Evolutionary conservation across 768 basidiomycete species (phyloP), one percentile per base, ranked within the genome.

Genomic region (Chalciporus piperatus): DNA sequence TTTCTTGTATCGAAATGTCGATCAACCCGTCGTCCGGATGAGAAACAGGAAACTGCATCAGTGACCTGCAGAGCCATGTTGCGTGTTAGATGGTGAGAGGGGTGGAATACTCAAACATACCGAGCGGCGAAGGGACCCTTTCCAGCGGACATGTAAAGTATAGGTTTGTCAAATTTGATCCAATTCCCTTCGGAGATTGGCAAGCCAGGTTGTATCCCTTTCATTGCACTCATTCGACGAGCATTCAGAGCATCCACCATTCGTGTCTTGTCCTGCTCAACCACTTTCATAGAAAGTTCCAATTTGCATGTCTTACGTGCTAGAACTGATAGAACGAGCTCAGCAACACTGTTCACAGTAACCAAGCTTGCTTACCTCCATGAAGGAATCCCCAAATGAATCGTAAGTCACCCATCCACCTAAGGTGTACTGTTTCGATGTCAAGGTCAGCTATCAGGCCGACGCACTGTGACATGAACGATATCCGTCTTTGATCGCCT

Each of bases 381-480:
- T 81, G 75, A 4, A 94, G 62, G 61, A 82, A 81, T 7, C 92
- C 92, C 52, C 80, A 71, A 28, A 85, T 65, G 66, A 94, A 95
- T 7, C 92, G 84, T 13, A 77, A 73, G 60, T 86, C 87, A 12
- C 92, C 92, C 84, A 95, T 85, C 85, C 88, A 93, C 9, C 91
- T 80, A 38, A 94, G 68, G 59, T 89, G 72, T 53, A 93, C 92
- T 1, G 92, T 95, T 50, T 87, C 87, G 40, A 89, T 70, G 68
- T 93, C 92, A 38, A 92, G 52, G 55, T 94, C 90, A 3, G 92
- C 90, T 82, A 92, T 87, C 27, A 95, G 74, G 3, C 92, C 92
- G 17, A 90, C 63, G 3, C 84, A 78, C 70, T 92, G 90, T 0
- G 87, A 83, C 82, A 93, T 84, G 74, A 90, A 94, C 12, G 88